Base-by-base conservation (phyloP, 768 basidiomycete genomes). In the Wakefieldia striispora region DNA sequence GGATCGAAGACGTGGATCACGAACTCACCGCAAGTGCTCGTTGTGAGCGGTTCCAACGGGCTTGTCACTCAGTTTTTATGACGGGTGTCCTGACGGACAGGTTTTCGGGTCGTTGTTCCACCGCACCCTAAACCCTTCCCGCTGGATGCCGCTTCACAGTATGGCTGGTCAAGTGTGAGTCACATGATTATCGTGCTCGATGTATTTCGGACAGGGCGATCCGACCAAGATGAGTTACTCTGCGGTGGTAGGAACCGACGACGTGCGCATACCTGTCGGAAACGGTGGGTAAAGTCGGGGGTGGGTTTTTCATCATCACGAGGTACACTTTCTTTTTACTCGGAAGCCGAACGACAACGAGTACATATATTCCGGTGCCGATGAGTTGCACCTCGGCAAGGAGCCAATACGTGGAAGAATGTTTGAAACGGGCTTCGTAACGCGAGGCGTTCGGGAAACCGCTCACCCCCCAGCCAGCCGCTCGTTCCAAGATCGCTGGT, bases 391-490 rank as follows among this genome's bases (percentile, higher is more conserved):
- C 79, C 29, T 83, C 80, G 21, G 83, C 85, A 17, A 76, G 88
- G 49, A 72, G 74, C 49, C 91, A 92, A 58, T 81, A 92, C 62
- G 72, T 91, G 35, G 92, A 94, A 60, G 92, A 94, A 69, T 92
- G 90, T 62, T 63, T 95, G 56, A 89, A 89, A 81, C 97, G 95
- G 95, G 76, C 83, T 4, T 80, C 78, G 43, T 91, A 97, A 65
- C 84, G 95, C 36, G 86, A 91, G 60, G 94, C 91, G 9, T 95
- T 95, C 59, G 95, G 94, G 44, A 94, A 89, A 68, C 91, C 87
- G 3, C 72, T 95, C 36, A 79, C 80, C 54, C 80, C 86, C 3
- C 88, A 92, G 62, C 82, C 94, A 1, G 88, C 97, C 50, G 88
- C n/a, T n/a, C n/a, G n/a, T n/a, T 71, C 81, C 38, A 95, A 94